Evolutionary conservation across 1,284 basidiomycete species (phyloP), one percentile per base, ranked within the genome.

Genomic region (Puccinia coronata): DNA sequence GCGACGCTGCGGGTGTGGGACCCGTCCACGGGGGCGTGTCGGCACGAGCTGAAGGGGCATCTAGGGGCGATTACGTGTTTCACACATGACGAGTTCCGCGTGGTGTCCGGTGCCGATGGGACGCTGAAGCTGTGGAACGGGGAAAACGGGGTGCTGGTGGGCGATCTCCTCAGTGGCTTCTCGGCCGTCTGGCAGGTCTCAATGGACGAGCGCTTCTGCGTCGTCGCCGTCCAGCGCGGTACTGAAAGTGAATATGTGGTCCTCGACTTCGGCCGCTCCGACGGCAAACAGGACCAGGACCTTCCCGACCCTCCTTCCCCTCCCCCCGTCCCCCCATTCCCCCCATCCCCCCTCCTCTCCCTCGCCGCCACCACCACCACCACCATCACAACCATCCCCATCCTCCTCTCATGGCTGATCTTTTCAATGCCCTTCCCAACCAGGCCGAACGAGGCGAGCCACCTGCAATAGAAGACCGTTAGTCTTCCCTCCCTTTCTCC

Each of bases 101-200:
- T 98, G 72, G 89, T 98, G 61, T 93, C 92, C 83, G 95, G 96
- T 9, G 93, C 92, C 14, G 95, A 97, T 84, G 96, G 95, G n/a
- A 94, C 93, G 59, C 88, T 98, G 83, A 97, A 97, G 88, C 92
- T 97, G 90, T 98, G 96, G 96, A 93, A 97, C 86, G 90, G 96
- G 82, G 88, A 91, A 67, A 92, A 94, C 81, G 95, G 95, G 36
- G 89, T 89, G 0, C 91, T 93, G 75, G 91, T 94, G 25, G 89
- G 93, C 57, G 95, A 97, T 86, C 88, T 98, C 82, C 88, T 97
- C 82, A 92, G 92, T 0, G 93, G 93, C 16, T 93, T 96, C 83
- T 92, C 91, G 20, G 94, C 93, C 23, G 95, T 98, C 23, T 97
- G 95, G 95, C 95, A 97, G 86, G 94, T 97, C 69, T 91, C 94